Evolutionary conservation across 441 rosid genomes (phyloP).

Genomic region (Corymbia calophylla): DNA sequence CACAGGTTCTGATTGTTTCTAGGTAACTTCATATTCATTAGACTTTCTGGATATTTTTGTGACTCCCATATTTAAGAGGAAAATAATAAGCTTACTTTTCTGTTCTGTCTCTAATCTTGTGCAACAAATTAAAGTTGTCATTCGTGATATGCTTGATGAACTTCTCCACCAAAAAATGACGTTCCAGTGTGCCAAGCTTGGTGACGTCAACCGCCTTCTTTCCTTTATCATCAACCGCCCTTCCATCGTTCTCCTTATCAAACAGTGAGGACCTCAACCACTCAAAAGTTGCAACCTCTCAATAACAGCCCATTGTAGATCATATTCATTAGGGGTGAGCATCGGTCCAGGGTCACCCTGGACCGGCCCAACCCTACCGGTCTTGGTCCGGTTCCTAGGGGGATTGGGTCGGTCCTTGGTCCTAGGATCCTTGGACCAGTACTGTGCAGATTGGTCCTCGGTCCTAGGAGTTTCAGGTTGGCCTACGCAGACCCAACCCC

Average conservation of each 20-base stretch:
- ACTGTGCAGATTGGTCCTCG: no score
- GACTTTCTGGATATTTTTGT: neutral
- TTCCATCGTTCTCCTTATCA: constrained; percentile 8
- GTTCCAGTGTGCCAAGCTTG: constrained; percentile 32
- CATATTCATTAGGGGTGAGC: no score
- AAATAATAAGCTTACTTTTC: constrained; percentile 23
- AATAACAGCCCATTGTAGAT: constrained; percentile 39
- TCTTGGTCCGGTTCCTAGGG: no score
- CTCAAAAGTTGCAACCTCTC: constrained; percentile 45
- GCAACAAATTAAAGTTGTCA: constrained; percentile 42
- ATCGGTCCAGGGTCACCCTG: no score
- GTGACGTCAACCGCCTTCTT: constrained; percentile 31
- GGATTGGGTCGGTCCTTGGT: no score
- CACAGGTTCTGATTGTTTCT: neutral
- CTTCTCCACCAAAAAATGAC: constrained; percentile 36
- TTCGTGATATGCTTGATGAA: constrained; percentile 42
- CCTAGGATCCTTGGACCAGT: no score
- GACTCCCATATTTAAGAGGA: neutral
- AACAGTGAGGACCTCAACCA: constrained; percentile 35
- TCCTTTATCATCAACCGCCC: constrained; percentile 30
- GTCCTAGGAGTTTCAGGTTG: no score
- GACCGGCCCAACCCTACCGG: no score
- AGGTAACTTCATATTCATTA: neutral
- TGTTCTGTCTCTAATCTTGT: constrained; percentile 32
- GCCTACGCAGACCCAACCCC: no score